A percentile compares a stretch with the other conserved stretches of the same genome.
phyloP scores from a whole-genome alignment of 805 yeast genomes.

The Nakazawaea ishiwadae region DNA sequence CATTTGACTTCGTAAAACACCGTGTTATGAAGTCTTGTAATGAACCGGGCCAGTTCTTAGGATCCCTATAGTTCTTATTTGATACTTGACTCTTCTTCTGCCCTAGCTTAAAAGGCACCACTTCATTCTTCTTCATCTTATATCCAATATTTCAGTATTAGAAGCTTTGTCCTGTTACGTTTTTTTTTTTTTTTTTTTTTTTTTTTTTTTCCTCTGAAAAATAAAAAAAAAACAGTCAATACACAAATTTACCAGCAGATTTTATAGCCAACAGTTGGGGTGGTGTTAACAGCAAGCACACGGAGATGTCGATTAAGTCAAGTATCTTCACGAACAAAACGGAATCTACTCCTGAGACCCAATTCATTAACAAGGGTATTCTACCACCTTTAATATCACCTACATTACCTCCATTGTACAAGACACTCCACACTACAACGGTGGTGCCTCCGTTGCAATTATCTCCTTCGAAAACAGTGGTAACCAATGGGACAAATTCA shows the following conservation, averaged over 20 bases:
- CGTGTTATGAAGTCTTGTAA: conserved; percentile 45
- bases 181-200: not conserved
- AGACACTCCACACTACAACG: not conserved
- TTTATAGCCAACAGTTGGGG: no score
- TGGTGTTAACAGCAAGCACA: not conserved
- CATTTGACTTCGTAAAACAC: conserved; percentile 37
- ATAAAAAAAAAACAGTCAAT: not conserved
- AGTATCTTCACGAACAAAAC: conserved; percentile 8
- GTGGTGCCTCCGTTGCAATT: not conserved
- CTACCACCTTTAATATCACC: conserved; percentile 11
- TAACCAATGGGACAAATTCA: conserved; percentile 5
- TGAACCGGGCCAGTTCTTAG: conserved; percentile 48
- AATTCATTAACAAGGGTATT: conserved; percentile 1
- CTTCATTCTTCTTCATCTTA: conserved; percentile 13
- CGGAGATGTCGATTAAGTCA: conserved; percentile 9
- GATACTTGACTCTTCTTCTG: conserved; percentile 13
- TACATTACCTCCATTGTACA: conserved; percentile 8
- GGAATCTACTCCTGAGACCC: conserved; percentile 1
- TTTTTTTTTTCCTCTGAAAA: not conserved
- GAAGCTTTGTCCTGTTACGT: conserved; percentile 3
- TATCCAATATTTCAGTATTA: conserved; percentile 11
- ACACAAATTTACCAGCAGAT: no score
- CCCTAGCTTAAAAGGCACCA: conserved; percentile 18
- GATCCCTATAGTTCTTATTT: conserved; percentile 20
- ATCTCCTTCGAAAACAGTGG: not conserved